phyloP scores from a whole-genome alignment of 768 basidiomycete genomes.

The Psilocybe cyanescens region DNA sequence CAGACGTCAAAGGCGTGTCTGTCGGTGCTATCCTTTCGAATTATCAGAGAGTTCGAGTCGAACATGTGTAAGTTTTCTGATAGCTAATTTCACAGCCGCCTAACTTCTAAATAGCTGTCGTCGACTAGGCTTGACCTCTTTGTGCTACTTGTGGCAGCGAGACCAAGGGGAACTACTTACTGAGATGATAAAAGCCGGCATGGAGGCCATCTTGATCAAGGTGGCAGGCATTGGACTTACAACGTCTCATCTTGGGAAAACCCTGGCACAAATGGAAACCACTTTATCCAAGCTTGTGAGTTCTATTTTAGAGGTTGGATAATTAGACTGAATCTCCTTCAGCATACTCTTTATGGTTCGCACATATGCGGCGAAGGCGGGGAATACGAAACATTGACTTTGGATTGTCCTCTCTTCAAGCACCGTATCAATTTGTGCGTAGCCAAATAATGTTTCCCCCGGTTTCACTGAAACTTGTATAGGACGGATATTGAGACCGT shows the following conservation, averaged over 20 bases:
- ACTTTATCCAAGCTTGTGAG: conserved; percentile 74
- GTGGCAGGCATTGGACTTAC: conserved; percentile 93
- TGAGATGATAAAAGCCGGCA: conserved; percentile 82
- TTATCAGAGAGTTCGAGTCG: conserved; percentile 95
- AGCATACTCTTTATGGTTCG: conserved; percentile 85
- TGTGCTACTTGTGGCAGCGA: conserved; percentile 94
- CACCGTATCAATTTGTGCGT: conserved; percentile 70
- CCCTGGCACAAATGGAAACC: conserved; percentile 72
- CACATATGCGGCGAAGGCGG: conserved; percentile 98
- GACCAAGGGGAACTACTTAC: conserved; percentile 83
- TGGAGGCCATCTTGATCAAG: conserved; percentile 90
- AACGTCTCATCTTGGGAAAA: conserved; percentile 76
- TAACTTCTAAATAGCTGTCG: conserved; percentile 59
- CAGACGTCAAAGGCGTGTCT: conserved; percentile 84
- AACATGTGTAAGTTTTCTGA: conserved; percentile 79
- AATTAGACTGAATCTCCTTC: neutral
- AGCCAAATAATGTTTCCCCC: neutral
- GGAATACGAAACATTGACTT: conserved; percentile 94
- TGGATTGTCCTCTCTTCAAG: conserved; percentile 90
- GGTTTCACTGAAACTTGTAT: conserved; percentile 8
- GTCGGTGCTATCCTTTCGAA: conserved; percentile 97
- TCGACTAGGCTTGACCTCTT: conserved; percentile 75
- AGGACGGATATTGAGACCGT: conserved; percentile 73
- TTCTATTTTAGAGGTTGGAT: neutral
- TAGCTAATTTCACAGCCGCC: neutral